Base-by-base conservation (phyloP, 1,284 basidiomycete species). In the Lentinus polychrous region DNA sequence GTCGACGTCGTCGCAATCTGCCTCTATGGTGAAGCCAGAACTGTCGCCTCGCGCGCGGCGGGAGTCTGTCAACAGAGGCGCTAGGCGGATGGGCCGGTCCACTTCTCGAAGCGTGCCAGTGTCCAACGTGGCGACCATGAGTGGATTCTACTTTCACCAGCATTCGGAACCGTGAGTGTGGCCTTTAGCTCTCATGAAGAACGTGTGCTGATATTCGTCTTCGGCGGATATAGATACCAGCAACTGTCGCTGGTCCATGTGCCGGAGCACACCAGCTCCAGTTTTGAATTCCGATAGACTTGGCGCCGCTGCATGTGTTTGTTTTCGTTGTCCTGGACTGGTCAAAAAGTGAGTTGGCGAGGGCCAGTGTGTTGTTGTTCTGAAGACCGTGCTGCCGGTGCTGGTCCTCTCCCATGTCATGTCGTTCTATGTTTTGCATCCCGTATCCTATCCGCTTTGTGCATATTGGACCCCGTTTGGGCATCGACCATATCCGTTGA, bases 81-180 rank as follows among this genome's bases (percentile, higher is more conserved):
- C 48, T 42, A 54, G 60, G 48, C 52, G 58, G 49, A 31, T 53
- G 55, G 53, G 54, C 46, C 57, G 64, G 33, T 55, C 61, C 46
- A 35, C 57, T 48, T 55, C 63, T 18, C 60, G 60, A 32, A 55
- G 57, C 10, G 52, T 49, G 12, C 39, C 39, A 18, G 53, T 54
- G 18, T 53, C 60, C 3, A 61, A 56, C 32, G 73, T 76, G 49
- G 84, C 84, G 14, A 83, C 79, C 39, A 92, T 93, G 86, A 85
- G 78, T 54, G 90, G 91, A 22, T 95, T 91, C 68, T 97, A 96
- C 69, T 96, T 90, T 70, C 94, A 96, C 69, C 63, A 64, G 54
- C 61, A 63, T 47, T 64, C 63, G 22, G 61, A 64, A 45, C 62
- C 62, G 63, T 63, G 48, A 60, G 62, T 61, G 2, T 14, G 24